These are phyloP conservation scores for Craterostigma plantagineum DNA, from an alignment of 257 asterid species.

Conservation along the genomic window DNA sequence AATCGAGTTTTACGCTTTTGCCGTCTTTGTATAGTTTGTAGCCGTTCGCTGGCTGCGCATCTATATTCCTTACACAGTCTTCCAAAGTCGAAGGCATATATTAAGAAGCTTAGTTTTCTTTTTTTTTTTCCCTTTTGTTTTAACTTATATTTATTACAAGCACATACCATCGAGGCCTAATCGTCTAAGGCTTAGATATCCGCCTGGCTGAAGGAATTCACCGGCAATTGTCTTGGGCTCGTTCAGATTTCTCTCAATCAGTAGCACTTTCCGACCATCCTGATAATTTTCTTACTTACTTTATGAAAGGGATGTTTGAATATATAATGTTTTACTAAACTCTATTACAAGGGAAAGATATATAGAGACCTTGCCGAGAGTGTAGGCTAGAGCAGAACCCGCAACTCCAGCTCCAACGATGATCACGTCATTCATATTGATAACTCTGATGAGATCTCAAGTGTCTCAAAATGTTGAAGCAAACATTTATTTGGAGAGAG, in stretches of 20 bases:
- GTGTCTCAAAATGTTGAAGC: no score
- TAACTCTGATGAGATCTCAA: no score
- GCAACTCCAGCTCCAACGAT: constrained; percentile 42
- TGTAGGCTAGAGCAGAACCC: constrained; percentile 40
- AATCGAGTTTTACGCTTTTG: constrained; percentile 21
- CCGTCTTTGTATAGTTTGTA: constrained; percentile 33
- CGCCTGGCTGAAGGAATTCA: constrained; percentile 41
- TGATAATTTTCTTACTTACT: background rate
- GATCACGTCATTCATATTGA: constrained; percentile 17
- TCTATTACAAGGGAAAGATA: background rate
- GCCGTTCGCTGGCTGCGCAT: constrained; percentile 26
- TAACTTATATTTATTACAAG: background rate
- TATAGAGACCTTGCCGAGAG: constrained; percentile 40
- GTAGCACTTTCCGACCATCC: constrained; percentile 34
- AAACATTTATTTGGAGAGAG: no score
- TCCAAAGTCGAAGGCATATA: no score
- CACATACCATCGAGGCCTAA: constrained; percentile 36
- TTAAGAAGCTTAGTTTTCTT: background rate
- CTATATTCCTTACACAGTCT: constrained; percentile 31
- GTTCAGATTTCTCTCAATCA: constrained; percentile 33
- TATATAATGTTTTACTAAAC: no score
- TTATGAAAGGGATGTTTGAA: background rate
- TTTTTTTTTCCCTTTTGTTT: background rate
- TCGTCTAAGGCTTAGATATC: constrained; percentile 28
- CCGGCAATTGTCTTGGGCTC: constrained; percentile 42